Evolutionary conservation across 2,329 filamentous ascomycete species (phyloP).

Genomic region (Rhinocladiella mackenziei): DNA sequence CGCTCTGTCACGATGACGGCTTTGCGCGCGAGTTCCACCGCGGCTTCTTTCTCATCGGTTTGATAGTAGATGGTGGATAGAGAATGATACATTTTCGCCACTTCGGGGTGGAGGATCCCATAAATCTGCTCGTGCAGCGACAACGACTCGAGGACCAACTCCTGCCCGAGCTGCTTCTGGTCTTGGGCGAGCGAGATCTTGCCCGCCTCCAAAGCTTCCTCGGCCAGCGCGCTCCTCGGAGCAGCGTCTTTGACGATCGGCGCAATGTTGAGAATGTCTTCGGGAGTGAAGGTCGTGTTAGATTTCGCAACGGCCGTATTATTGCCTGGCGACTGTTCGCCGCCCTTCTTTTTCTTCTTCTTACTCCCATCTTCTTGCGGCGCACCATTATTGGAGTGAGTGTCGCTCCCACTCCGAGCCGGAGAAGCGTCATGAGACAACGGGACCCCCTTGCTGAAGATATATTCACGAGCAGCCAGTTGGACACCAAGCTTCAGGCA

Average conservation of each 20-base stretch:
- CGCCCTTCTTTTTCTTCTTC: slow-evolving; percentile 53
- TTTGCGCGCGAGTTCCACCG: slow-evolving; percentile 92
- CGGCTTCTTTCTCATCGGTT: slow-evolving; percentile 94
- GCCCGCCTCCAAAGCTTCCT: slow-evolving; percentile 92
- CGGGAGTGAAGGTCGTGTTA: slow-evolving; percentile 66
- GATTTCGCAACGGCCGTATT: slow-evolving; percentile 45
- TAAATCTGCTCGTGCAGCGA: slow-evolving; percentile 98
- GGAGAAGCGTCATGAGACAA: slow-evolving; percentile 33
- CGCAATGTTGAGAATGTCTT: slow-evolving; percentile 89
- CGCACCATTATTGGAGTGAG: slow-evolving; percentile 28
- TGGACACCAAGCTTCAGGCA: slow-evolving; percentile 87
- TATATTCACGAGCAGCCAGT: slow-evolving; percentile 72
- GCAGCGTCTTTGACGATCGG: slow-evolving; percentile 92
- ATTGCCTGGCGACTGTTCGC: slow-evolving; percentile 25
- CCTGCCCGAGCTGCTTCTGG: slow-evolving; percentile 92
- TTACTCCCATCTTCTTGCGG: slow-evolving; percentile 45
- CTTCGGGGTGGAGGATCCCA: slow-evolving; percentile 92
- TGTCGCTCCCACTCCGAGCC: slow-evolving; percentile 36
- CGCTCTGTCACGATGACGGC: slow-evolving; percentile 94
- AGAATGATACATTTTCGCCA: slow-evolving; percentile 90
- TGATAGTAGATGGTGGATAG: slow-evolving; percentile 95
- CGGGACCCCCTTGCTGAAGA: slow-evolving; percentile 54
- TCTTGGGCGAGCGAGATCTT: slow-evolving; percentile 93
- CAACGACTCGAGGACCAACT: slow-evolving; percentile 89
- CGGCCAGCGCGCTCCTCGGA: slow-evolving; percentile 82